phyloP scores from a whole-genome alignment of 805 yeast species.

The Huiozyma sinensis region DNA sequence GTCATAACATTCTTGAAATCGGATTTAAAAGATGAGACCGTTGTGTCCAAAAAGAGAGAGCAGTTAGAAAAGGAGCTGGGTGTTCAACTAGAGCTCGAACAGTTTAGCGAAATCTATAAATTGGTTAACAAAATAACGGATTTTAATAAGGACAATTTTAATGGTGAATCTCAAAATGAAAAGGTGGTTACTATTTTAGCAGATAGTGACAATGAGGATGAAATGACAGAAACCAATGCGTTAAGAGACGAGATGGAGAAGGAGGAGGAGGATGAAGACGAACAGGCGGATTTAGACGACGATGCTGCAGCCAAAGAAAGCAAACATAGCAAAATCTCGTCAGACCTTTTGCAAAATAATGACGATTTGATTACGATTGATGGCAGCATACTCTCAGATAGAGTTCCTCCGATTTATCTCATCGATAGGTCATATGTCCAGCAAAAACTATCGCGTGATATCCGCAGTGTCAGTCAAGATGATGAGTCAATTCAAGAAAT shows the following conservation, averaged over 20 bases:
- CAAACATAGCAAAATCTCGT: neutral
- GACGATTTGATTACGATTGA: slow-evolving; percentile 6
- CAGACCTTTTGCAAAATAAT: slow-evolving; percentile 2
- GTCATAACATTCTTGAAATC: slow-evolving; percentile 14
- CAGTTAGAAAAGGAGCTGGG: slow-evolving; percentile 38
- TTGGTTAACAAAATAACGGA: slow-evolving; percentile 43
- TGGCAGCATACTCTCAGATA: neutral
- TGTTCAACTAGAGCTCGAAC: slow-evolving; percentile 22
- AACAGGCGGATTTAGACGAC: slow-evolving; percentile 12
- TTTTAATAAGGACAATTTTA: slow-evolving; percentile 19
- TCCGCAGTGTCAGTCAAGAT: too few relatives aligned
- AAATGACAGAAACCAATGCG: slow-evolving; percentile 16
- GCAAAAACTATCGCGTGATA: slow-evolving; percentile 31
- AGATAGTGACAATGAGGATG: slow-evolving; percentile 29
- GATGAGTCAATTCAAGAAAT: slow-evolving; percentile 29
- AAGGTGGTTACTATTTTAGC: slow-evolving; percentile 36
- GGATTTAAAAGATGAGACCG: slow-evolving; percentile 9
- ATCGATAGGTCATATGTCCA: slow-evolving; percentile 46
- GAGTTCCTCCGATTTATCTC: slow-evolving; percentile 24
- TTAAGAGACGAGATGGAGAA: slow-evolving; percentile 12
- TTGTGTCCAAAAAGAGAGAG: slow-evolving; percentile 33
- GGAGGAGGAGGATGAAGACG: slow-evolving; percentile 20
- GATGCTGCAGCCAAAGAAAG: neutral
- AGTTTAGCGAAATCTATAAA: slow-evolving; percentile 35
- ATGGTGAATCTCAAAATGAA: slow-evolving; percentile 18